These are phyloP conservation scores for Trichoderma parareesei DNA, from an alignment of 495 filamentous ascomycete species.

Conservation along the genomic window DNA sequence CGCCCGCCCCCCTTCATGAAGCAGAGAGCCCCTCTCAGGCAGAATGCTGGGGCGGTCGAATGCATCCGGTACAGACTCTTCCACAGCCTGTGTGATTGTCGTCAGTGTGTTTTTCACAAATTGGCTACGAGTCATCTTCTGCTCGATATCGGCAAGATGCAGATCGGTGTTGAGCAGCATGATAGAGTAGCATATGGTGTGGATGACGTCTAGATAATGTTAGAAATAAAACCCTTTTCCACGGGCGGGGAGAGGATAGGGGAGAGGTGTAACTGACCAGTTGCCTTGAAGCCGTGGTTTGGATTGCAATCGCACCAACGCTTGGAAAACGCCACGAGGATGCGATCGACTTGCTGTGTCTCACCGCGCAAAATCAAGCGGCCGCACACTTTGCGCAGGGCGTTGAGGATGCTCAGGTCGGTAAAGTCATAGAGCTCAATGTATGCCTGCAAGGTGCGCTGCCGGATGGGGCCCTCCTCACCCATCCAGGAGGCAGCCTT, in stretches of 20 bases:
- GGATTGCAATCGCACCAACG: slow-evolving; percentile 94
- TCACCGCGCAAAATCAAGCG: slow-evolving; percentile 83
- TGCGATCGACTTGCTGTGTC: slow-evolving; percentile 93
- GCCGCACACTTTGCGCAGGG: slow-evolving; percentile 71
- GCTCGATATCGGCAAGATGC: slow-evolving; percentile 86
- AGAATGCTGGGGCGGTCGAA: slow-evolving; percentile 48
- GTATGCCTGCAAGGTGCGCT: slow-evolving; percentile 68
- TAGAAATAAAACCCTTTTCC: background rate
- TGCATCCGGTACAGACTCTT: slow-evolving; percentile 59
- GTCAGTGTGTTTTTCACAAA: slow-evolving; percentile 96
- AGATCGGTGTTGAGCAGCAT: slow-evolving; percentile 94
- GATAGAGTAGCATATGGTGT: slow-evolving; percentile 94
- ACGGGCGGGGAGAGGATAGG: no score
- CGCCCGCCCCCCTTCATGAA: slow-evolving; percentile 22
- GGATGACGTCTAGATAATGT: slow-evolving; percentile 66
- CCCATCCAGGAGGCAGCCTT: slow-evolving; percentile 87
- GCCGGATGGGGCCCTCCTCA: slow-evolving; percentile 58
- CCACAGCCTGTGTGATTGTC: slow-evolving; percentile 68
- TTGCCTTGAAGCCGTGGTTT: slow-evolving; percentile 86
- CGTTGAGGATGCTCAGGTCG: slow-evolving; percentile 69
- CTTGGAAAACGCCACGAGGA: slow-evolving; percentile 77
- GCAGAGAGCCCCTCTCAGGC: slow-evolving; percentile 27
- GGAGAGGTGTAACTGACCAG: slow-evolving; percentile 59
- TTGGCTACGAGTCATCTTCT: slow-evolving; percentile 89
- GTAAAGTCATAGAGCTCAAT: slow-evolving; percentile 87